Percentiles rank a stretch among this genome's conserved stretches.
phyloP scores from a whole-genome alignment of 176 grass and related monocot genomes.

The Triticum turgidum region DNA sequence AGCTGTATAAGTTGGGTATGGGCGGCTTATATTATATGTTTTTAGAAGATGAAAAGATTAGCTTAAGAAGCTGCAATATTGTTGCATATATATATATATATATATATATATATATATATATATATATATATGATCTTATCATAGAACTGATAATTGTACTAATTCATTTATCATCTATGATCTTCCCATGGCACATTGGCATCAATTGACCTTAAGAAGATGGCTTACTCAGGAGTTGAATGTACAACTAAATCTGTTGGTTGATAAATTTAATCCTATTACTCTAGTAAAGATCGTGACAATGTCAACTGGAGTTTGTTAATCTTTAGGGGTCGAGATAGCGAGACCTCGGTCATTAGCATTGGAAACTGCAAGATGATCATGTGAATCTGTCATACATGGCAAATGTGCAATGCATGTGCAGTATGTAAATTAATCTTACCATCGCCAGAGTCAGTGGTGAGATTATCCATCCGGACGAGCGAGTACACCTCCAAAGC shows the following conservation, averaged over 20 bases:
- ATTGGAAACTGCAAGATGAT: background rate
- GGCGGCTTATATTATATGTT: background rate
- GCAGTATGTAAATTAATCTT: background rate
- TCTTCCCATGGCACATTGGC: background rate
- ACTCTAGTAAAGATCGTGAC: background rate
- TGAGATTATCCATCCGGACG: background rate
- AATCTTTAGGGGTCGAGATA: background rate
- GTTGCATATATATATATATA: background rate
- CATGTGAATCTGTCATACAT: background rate
- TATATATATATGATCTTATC: background rate
- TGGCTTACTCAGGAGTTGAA: background rate
- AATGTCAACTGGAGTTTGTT: background rate
- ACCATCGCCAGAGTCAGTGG: background rate
- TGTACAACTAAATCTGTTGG: background rate
- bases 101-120: too few relatives aligned
- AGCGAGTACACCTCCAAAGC: background rate
- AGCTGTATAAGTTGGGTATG: background rate
- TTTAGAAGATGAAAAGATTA: background rate
- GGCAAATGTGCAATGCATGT: background rate
- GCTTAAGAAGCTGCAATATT: background rate
- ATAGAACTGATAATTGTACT: background rate
- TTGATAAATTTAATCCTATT: background rate
- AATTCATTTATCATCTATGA: background rate
- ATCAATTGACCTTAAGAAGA: background rate
- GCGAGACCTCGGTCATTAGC: background rate